A percentile compares a stretch with the other conserved stretches of the same genome.
These are phyloP conservation scores for Boletellus deceptivus DNA, from an alignment of 1,284 basidiomycete species.

Conservation along the genomic window DNA sequence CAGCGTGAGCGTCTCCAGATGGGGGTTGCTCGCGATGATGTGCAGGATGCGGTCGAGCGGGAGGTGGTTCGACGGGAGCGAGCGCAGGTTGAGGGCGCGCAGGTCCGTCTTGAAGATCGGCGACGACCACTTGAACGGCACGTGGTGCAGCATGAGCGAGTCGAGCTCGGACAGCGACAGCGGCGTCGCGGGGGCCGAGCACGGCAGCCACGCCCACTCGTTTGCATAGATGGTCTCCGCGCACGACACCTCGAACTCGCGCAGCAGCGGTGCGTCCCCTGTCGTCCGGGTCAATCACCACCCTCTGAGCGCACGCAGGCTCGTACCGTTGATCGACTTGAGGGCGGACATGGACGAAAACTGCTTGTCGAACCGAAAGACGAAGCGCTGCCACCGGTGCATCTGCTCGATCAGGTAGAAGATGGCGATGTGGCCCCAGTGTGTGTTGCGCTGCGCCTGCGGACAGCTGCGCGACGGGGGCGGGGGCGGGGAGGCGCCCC, in stretches of 20 bases:
- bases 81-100: conserved; percentile 55
- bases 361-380: conserved; percentile 72
- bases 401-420: conserved; percentile 75
- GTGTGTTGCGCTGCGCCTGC: conserved; percentile 44
- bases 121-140: conserved; percentile 73
- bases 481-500: conserved; percentile 28
- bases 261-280: conserved; percentile 69
- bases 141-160: conserved; percentile 60
- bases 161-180: conserved; percentile 46
- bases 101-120: conserved; percentile 60
- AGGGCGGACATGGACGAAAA: conserved; percentile 69
- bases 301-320: background rate
- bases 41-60: conserved; percentile 63
- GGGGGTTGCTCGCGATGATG: conserved; percentile 55
- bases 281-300: conserved; percentile 5
- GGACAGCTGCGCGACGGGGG: conserved; percentile 26
- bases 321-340: conserved; percentile 63
- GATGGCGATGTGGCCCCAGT: conserved; percentile 76
- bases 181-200: conserved; percentile 38
- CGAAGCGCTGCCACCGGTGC: conserved; percentile 75
- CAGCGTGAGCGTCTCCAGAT: conserved; percentile 53
- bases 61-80: conserved; percentile 59
- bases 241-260: conserved; percentile 64
- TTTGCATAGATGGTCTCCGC: conserved; percentile 57
- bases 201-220: conserved; percentile 73